Base-by-base conservation (phyloP, 208 protist genomes). In the Trypanosoma congolense region DNA sequence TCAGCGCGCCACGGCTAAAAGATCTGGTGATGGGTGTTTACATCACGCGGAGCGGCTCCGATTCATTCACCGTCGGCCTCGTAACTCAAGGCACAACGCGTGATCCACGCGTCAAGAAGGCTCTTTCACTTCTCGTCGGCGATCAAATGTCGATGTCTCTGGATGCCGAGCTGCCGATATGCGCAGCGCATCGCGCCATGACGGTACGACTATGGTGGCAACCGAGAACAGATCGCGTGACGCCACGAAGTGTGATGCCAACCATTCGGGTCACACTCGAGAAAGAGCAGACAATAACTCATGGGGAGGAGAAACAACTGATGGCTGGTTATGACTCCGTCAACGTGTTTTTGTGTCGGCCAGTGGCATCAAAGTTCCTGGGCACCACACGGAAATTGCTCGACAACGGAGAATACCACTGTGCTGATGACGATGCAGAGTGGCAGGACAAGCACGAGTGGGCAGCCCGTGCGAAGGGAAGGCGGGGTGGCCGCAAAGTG, bases 161-260 rank as follows among this genome's bases (percentile, higher is more conserved):
- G 14, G 41, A 65, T 29, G 52, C 56, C 14, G 31, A 42, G 38
- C 49, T 91, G 26, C 75, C 79, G 22, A 58, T 91, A 58, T 68
- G 79, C 26, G 65, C 67, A 0, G 56, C 59, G 5, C 65, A 77
- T 21, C 83, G 83, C 26, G 16, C 45, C 3, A 61, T 65, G 46
- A 63, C 58, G 38, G 42, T 91, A 19, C 55, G 65, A 16, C 9
- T 87, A 25, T 80, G 77, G 77, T 91, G 83, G 83, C 63, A 65
- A 18, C 79, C 79, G 19, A 61, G 73, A 21, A 44, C 40, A 5
- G 35, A 45, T 1, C 76, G 83, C 30, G 70, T 91, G 24, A 73
- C 57, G 30, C 79, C 83, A 14, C 44, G 55, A 33, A 59, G 59
- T 8, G 36, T 44, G 0, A 66, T 91, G 46, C 74, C 83, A 0